phyloP scores from a whole-genome alignment of 495 filamentous ascomycete genomes.

The Poronia punctata region DNA sequence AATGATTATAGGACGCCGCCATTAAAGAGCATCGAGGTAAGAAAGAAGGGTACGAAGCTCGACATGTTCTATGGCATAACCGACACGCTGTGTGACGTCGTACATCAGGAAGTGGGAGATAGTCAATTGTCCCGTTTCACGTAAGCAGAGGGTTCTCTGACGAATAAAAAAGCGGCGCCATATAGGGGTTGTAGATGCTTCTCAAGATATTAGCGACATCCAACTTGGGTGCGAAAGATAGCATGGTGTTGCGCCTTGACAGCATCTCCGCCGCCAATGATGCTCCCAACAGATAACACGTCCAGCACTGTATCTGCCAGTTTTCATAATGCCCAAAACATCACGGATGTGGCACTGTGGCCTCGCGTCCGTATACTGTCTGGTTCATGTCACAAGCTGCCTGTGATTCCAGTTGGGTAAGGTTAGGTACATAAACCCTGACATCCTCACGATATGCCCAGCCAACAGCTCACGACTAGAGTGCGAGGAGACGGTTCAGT shows the following conservation, averaged over 20 bases:
- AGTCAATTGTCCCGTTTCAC: constrained; percentile 2
- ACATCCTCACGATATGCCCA: constrained; percentile 36
- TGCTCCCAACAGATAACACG: constrained; percentile 27
- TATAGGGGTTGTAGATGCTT: no score
- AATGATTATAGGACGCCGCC: constrained; percentile 33
- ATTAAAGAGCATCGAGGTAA: constrained; percentile 29
- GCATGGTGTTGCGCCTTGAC: constrained; percentile 25
- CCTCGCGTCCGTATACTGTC: constrained; percentile 32
- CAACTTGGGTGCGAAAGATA: constrained; percentile 29
- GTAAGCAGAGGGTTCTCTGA: constrained; percentile 15
- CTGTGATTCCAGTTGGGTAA: no score
- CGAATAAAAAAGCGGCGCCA: no score
- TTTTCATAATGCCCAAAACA: no score
- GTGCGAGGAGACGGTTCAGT: constrained; percentile 34
- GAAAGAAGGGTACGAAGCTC: constrained; percentile 28
- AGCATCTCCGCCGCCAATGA: constrained; percentile 21
- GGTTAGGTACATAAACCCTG: no score
- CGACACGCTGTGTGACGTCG: constrained; percentile 31
- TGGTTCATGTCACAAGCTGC: constrained; percentile 25
- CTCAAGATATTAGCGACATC: no score
- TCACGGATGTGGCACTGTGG: background rate
- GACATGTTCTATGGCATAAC: constrained; percentile 31
- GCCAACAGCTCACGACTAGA: constrained; percentile 41
- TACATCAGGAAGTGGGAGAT: constrained; percentile 28
- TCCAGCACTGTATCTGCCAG: constrained; percentile 24